Evolutionary conservation across 495 filamentous ascomycete species (phyloP), one percentile per base, ranked within the genome.

Genomic region (Aspergillus bertholletiae): DNA sequence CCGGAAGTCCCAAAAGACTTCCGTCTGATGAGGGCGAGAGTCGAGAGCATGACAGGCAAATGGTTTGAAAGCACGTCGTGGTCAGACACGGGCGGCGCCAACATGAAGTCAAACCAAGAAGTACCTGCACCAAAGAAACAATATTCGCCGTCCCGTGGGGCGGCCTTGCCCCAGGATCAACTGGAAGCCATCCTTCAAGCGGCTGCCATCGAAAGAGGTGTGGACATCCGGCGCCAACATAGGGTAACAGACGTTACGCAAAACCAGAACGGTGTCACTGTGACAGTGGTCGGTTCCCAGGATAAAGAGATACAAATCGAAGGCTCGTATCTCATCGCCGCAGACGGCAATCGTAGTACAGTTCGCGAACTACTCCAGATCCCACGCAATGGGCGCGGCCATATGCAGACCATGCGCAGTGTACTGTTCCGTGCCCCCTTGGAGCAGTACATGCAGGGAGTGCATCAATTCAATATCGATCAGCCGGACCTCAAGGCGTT

Each of bases 401-500:
- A 56, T 11, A 63, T 76, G 64, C 69, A 67, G 23, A 60, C 63
- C 26, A 47, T 77, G 17, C 59, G 68, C 46, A 76, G 71, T 49
- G 69, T 77, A 2, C 60, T 77, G 18, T 74, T 77, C 58, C 57
- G 54, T 6, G 61, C 63, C 3, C 62, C 69, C 17, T 47, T 74
- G 2, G 54, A 64, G 1, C 15, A 59, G 46, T 64, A 57, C 24
- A 57, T 53, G 39, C 60, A 58, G 7, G 62, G 57, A 13, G 39
- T 64, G 15, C 44, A 49, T 6, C 67, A 70, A 43, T 70, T 65
- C 11, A 54, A 47, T 8, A 63, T 70, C 26, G 53, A 67, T 0
- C 56, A 64, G 26, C 49, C 56, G 0, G 46, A 53, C 9, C 49
- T 70, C 2, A 57, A 61, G 21, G 55, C 56, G 3, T 67, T 70